Base-by-base conservation (phyloP, 2,329 filamentous ascomycete genomes). In the Penicillium sp. region DNA sequence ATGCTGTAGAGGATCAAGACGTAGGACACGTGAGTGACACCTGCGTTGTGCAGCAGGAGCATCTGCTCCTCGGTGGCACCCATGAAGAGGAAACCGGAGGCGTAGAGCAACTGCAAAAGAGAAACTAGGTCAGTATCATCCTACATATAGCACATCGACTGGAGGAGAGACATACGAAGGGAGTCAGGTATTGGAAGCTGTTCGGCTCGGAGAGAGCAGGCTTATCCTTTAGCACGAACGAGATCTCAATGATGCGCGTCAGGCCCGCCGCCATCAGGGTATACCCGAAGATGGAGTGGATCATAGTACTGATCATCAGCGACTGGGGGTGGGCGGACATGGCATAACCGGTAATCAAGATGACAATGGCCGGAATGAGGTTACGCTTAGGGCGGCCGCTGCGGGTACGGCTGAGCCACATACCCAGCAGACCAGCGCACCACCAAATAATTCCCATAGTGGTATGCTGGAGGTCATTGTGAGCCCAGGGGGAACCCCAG, bases 401-500 rank as follows among this genome's bases (percentile, higher is more conserved):
- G 49, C 88, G 82, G 65, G 84, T 88, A 55, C 82, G 80, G 67
- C 88, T 95, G 34, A 98, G 76, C 93, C 91, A 98, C 45, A 98
- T 79, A 37, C 93, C 93, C 10, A 91, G 79, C 28, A 98, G 74
- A 22, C 93, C 93, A 7, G 93, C 91, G 61, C 83, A 87, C 91
- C 91, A 98, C 93, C 93, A 98, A 45, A 98, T 83, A 54, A 98
- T 82, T n/a, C 93, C 93, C 91, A 98, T 97, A n/a, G 87, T 88
- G 0, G 93, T 98, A 69, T 98, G 93, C 69, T 98, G 91, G 72
- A 95, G 82, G 68, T 98, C 93, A 64, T 96, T 97, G 69, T 81
- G 82, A 45, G 86, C 88, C 93, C 93, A 98, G 0, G 81, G 78
- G 1, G 77, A 77, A 48, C 93, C 93, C 93, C 93, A 98, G 45